Evolutionary conservation across 371 early-diverging fungal species (phyloP).

Genomic region (Apophysomyces elegans): DNA sequence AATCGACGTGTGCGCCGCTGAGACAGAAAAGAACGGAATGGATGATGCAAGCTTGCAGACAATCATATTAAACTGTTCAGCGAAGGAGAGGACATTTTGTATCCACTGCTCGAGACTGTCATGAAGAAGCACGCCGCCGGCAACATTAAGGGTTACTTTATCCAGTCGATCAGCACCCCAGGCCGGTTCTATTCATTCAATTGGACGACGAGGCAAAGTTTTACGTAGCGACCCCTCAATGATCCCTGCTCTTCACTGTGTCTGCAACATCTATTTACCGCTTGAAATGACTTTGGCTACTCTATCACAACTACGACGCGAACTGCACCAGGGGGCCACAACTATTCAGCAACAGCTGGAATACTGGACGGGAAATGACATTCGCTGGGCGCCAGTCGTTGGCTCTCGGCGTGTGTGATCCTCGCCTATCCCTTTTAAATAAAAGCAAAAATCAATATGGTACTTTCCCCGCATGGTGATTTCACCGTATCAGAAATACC

Average conservation of each 20-base stretch:
- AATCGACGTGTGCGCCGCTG: neutral
- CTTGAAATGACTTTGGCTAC: neutral
- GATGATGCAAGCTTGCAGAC: neutral
- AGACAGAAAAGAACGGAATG: neutral
- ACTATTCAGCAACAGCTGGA: neutral
- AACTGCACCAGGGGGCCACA: neutral
- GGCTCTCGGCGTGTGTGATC: neutral
- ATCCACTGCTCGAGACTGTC: neutral
- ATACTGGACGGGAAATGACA: neutral
- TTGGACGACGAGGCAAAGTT: neutral
- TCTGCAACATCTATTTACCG: neutral
- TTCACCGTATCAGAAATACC: neutral
- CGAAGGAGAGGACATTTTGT: slow-evolving; percentile 12
- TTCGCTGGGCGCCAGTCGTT: neutral
- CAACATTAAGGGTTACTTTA: neutral
- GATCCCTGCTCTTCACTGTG: neutral
- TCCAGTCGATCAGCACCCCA: neutral
- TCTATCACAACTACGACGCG: neutral
- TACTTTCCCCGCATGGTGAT: neutral
- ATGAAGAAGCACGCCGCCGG: neutral
- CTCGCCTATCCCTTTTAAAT: neutral
- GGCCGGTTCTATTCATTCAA: neutral
- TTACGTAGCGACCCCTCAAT: neutral
- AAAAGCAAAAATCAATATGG: neutral
- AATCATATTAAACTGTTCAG: slow-evolving; percentile 1